Conservation (phyloP, 1,139 yeast genomes). For the Yamadazyma dushanensis region DNA sequence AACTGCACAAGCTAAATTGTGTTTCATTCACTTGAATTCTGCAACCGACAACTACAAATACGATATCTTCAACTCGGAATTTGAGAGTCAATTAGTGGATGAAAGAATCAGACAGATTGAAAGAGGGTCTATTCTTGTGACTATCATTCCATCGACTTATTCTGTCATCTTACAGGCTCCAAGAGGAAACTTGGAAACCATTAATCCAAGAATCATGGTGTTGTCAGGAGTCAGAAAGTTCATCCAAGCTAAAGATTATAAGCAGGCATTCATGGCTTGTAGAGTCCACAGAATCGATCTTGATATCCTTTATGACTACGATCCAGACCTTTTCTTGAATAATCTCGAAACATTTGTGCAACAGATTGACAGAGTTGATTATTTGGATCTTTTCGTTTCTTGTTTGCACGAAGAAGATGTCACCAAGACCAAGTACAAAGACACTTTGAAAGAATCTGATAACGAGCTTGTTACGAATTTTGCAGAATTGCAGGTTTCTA, state of each 20-base stretch:
- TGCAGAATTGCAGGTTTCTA: conserved; percentile 8
- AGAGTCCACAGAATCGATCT: conserved; percentile 89
- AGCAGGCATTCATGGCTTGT: conserved; percentile 76
- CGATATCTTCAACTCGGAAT: conserved; percentile 22
- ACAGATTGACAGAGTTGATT: conserved; percentile 71
- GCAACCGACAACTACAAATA: conserved; percentile 32
- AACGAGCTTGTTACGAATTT: conserved; percentile 6
- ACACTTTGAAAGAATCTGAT: conserved; percentile 48
- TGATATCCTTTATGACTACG: conserved; percentile 86
- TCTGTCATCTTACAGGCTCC: conserved; percentile 91
- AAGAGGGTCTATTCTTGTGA: conserved; percentile 80
- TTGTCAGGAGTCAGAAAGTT: conserved; percentile 75
- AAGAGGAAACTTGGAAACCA: conserved; percentile 93
- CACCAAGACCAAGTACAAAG: conserved; percentile 76
- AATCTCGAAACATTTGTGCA: conserved; percentile 70
- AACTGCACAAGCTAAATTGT: conserved; percentile 81
- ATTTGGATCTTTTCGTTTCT: conserved; percentile 83
- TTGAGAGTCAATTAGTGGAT: conserved; percentile 40
- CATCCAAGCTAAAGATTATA: conserved; percentile 59
- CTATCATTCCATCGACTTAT: conserved; percentile 79
- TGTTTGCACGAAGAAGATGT: conserved; percentile 88
- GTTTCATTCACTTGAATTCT: conserved; percentile 71
- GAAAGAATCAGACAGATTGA: conserved; percentile 89
- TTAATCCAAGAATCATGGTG: conserved; percentile 90
- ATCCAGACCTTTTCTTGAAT: conserved; percentile 63